Evolutionary conservation across 495 filamentous ascomycete genomes (phyloP), one percentile per base, ranked within the genome.

Genomic region (Daldinia bambusicola): DNA sequence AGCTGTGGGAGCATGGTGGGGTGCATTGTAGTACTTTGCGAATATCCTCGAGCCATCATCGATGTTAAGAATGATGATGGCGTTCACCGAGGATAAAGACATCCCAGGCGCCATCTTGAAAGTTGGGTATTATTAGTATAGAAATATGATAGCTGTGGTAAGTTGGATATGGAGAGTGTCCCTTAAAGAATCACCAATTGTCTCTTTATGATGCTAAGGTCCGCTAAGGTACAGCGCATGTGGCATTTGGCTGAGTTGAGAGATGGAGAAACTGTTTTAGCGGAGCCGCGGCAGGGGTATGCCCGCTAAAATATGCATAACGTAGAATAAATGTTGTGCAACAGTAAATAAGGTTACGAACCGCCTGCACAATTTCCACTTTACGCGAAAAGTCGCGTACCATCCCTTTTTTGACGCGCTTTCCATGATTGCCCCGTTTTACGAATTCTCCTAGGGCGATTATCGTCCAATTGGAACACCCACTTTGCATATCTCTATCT

Each of bases 11-110:
- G 88, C 88, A 70, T 89, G 84, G 81, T 98, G 95, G 56, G 93
- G 95, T 55, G 93, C 86, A 64, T 85, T 91, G 87, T 95, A 99
- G 88, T 98, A 99, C 83, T 97, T 97, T 56, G 93, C 86, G 79
- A 97, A 93, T 83, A 99, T 92, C 74, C 95, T 90, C 66, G 91
- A 91, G 74, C 91, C 90, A 75, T 98, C 94, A 77, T 95, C 90
- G 67, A 91, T 89, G 74, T 89, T 91, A 82, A 98, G 91, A 77
- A 97, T 88, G 79, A 98, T 87, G 82, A 98, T 90, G 72, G 94
- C 94, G 78, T 94, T 94, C 74, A 98, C 90, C 75, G 93, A 92
- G 84, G 95, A 95, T 67, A 98, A 89, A 64, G 93, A 93, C 79
- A 98, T 89, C 76, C 82, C 82, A 45, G 83, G 81, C 32, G 80